These are phyloP conservation scores for Stagonosporopsis rhizophila DNA, from an alignment of 2,329 filamentous ascomycete genomes.

Conservation along the genomic window DNA sequence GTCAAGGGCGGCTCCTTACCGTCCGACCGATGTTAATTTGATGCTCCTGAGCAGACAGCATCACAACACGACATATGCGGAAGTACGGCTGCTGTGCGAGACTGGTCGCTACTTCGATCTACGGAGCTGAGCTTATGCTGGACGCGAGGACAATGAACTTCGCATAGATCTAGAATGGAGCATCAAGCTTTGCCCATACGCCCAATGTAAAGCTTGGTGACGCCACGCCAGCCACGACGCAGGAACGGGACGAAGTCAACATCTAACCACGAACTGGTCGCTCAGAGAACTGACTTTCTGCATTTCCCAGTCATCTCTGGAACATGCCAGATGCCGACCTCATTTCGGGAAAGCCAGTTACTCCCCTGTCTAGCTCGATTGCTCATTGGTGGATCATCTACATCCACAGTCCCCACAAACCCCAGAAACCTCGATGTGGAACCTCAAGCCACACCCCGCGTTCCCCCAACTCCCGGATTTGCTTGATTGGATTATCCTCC, in stretches of 20 bases:
- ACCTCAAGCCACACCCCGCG: slow-evolving; percentile 24
- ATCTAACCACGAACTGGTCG: background rate
- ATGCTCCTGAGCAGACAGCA: background rate
- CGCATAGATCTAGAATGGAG: no score
- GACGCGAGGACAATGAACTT: background rate
- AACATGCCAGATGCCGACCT: background rate
- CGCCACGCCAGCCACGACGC: slow-evolving; percentile 10
- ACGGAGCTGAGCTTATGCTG: background rate
- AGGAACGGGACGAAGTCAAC: background rate
- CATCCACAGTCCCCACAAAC: slow-evolving; percentile 24
- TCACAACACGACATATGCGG: background rate
- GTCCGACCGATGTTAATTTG: background rate
- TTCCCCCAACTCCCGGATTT: slow-evolving; percentile 4
- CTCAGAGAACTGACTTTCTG: background rate
- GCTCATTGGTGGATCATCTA: slow-evolving; percentile 33
- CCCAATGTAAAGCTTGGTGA: slow-evolving; percentile 10
- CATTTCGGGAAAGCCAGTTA: background rate
- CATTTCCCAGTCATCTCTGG: background rate
- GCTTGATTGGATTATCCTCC: slow-evolving; percentile 10
- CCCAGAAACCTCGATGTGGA: slow-evolving; percentile 12
- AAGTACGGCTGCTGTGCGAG: background rate
- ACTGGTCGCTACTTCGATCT: background rate
- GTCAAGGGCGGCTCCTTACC: background rate
- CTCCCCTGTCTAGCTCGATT: background rate
- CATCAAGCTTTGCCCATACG: slow-evolving; percentile 11